Base-by-base conservation (phyloP, 2,329 filamentous ascomycete species). In the Camptophora hylomeconis region DNA sequence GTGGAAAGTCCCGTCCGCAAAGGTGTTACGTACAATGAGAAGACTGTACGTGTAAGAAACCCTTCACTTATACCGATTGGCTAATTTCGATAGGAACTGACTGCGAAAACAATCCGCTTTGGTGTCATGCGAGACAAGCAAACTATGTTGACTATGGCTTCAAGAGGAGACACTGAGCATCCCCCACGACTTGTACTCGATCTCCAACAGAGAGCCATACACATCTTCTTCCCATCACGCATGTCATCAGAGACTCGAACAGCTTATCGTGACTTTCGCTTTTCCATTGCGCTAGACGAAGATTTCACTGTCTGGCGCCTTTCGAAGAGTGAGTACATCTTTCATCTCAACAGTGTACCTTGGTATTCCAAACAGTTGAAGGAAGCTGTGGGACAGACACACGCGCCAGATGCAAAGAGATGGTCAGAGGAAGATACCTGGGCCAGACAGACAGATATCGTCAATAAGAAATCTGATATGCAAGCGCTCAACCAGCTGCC, bases 381-480 rank as follows among this genome's bases (percentile, higher is more conserved):
- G 17, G 36, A 45, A 20, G 28, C 37, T 7, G 35, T 42, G 28
- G 38, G 42, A 10, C 19, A 39, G 6, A 65, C 60, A 2, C 63
- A 70, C 38, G 47, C 56, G 5, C 45, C 52, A 7, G 46, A 49
- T 7, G 45, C 52, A 26, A 40, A 48, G 9, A 45, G 29, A n/a
- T 80, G 73, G 74, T 60, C 50, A 24, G 65, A 70, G 13, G 57
- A 57, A 35, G 61, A 70, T 38, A 54, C 60, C 0, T 80, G 72
- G 73, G 69, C 61, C 32, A 64, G 76, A 12, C 72, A 77, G 41
- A 78, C 74, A 1, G 64, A 72, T 37, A 65, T 80, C 14, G 59
- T 68, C n/a, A 57, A 61, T 31, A 45, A 58, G 19, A 54, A 56
- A 6, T 39, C 47, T 6, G 39, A 37, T 9, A 47, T 61, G 5